Evolutionary conservation across 371 early-diverging fungal genomes (phyloP).

Genomic region (Rhizomucor pusillus): DNA sequence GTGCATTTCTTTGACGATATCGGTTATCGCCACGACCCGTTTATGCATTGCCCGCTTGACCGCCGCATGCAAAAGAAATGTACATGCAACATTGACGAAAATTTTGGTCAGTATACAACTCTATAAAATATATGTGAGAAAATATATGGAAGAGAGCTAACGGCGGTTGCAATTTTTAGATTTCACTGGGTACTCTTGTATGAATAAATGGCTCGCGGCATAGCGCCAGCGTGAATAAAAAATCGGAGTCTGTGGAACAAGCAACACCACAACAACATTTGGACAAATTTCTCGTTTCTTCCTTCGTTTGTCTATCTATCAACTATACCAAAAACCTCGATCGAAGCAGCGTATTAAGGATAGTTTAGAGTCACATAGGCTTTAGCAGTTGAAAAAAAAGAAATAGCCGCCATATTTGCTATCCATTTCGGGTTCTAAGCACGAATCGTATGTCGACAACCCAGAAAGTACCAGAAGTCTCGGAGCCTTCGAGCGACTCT

Average conservation of each 20-base stretch:
- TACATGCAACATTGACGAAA: constrained; percentile 46
- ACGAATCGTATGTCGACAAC: too few species aligned
- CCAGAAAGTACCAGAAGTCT: too few species aligned
- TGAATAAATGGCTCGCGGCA: constrained; percentile 14
- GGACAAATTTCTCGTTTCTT: too few species aligned
- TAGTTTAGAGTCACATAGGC: too few species aligned
- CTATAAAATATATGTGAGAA: not conserved
- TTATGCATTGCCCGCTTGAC: constrained; percentile 66
- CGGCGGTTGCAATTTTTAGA: constrained; percentile 1
- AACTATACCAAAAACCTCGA: too few species aligned
- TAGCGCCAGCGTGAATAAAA: not conserved
- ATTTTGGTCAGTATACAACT: constrained; percentile 58
- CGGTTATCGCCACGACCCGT: constrained; percentile 75
- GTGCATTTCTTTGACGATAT: constrained; percentile 93
- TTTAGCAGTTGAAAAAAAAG: too few species aligned
- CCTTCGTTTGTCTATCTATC: too few species aligned
- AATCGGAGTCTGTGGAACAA: too few species aligned
- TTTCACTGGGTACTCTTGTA: constrained; percentile 18
- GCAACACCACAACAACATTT: too few species aligned
- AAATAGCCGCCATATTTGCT: not conserved
- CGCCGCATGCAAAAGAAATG: constrained; percentile 51
- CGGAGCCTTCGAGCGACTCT: too few species aligned
- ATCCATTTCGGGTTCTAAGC: too few species aligned
- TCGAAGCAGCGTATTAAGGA: too few species aligned
- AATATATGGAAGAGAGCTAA: not conserved